These are phyloP conservation scores for Colletotrichum eremochloae DNA, from an alignment of 2,329 filamentous ascomycete genomes.

Conservation along the genomic window DNA sequence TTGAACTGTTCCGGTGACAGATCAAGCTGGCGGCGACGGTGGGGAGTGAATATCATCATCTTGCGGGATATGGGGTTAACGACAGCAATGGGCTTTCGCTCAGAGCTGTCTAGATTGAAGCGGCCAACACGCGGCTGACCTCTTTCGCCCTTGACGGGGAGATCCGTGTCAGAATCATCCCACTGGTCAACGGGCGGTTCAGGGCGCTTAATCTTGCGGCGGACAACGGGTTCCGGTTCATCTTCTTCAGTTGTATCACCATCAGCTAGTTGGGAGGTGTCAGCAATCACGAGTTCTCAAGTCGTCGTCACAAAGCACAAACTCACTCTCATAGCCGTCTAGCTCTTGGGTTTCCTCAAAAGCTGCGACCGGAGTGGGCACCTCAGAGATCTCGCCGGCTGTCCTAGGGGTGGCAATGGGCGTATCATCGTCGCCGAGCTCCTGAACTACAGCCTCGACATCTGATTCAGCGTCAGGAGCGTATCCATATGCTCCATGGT, in stretches of 20 bases:
- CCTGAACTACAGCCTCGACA: conserved; percentile 56
- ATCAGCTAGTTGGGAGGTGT: conserved; percentile 59
- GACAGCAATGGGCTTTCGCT: conserved; percentile 70
- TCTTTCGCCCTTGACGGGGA: conserved; percentile 59
- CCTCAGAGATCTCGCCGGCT: conserved; percentile 42
- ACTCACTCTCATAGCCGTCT: conserved; percentile 73
- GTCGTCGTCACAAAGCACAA: conserved; percentile 24
- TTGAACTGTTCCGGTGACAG: conserved; percentile 69
- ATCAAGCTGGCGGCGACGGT: conserved; percentile 62
- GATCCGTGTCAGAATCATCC: conserved; percentile 65
- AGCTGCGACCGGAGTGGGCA: conserved; percentile 50
- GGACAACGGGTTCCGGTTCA: conserved; percentile 62
- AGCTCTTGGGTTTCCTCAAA: conserved; percentile 58
- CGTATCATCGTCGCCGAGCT: conserved; percentile 57
- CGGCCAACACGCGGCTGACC: conserved; percentile 68
- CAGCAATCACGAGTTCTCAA: conserved; percentile 32
- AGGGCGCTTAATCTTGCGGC: conserved; percentile 62
- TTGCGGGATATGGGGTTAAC: conserved; percentile 69
- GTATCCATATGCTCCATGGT: conserved; percentile 60
- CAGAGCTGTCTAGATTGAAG: conserved; percentile 66
- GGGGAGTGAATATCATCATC: conserved; percentile 74
- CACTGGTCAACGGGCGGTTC: conserved; percentile 48
- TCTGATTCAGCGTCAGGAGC: conserved; percentile 55
- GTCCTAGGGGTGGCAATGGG: conserved; percentile 58
- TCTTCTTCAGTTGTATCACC: conserved; percentile 75